Evolutionary conservation across 2,329 filamentous ascomycete genomes (phyloP).

Genomic region (Ilyonectria mors-panacis): DNA sequence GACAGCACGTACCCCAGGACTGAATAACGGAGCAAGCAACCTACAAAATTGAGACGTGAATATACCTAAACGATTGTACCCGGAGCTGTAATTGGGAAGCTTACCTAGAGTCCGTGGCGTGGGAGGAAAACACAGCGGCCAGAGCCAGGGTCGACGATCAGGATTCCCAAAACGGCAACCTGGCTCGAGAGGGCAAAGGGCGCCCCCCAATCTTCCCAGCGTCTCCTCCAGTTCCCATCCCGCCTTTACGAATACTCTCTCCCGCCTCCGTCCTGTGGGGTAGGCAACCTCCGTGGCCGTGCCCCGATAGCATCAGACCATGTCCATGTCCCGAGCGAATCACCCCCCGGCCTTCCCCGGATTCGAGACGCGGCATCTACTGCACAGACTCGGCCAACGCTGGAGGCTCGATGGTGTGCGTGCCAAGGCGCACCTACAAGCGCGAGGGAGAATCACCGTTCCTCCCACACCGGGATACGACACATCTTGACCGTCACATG

Average conservation of each 20-base stretch:
- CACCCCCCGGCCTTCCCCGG: constrained; percentile 24
- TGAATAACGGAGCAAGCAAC: not conserved
- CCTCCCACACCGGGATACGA: not conserved
- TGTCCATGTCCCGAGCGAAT: not conserved
- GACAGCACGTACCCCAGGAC: not conserved
- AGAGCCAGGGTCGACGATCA: constrained; percentile 16
- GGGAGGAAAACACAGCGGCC: not conserved
- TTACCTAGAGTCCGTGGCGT: not conserved
- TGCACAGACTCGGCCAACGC: not conserved
- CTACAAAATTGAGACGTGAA: no score
- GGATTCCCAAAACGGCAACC: constrained; percentile 21
- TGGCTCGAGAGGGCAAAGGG: not conserved
- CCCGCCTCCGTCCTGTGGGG: not conserved
- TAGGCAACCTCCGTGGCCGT: not conserved
- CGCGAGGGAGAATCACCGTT: no score
- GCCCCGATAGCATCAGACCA: constrained; percentile 9
- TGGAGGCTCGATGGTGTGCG: not conserved
- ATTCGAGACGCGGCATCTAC: constrained; percentile 11
- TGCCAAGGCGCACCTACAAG: not conserved
- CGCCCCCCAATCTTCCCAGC: not conserved
- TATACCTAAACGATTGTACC: not conserved
- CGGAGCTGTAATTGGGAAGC: no score
- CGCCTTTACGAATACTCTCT: not conserved
- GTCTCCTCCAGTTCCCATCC: not conserved
- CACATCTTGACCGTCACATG: constrained; percentile 17